phyloP scores from a whole-genome alignment of 2,329 filamentous ascomycete species.

The Aspergillus piperis region DNA sequence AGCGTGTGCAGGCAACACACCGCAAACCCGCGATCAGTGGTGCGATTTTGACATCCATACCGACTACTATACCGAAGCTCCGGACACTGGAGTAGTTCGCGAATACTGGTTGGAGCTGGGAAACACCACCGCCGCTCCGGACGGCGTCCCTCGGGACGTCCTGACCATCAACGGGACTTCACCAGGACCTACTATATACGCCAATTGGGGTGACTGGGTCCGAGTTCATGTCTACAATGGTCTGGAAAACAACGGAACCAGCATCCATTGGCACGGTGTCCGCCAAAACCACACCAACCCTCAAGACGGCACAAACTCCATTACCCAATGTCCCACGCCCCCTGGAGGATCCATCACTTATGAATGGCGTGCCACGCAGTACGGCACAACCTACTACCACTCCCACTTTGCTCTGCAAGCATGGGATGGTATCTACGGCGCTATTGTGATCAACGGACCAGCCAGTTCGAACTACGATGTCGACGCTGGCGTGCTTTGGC shows the following conservation, averaged over 20 bases:
- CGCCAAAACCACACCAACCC: conserved; percentile 33
- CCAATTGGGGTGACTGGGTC: conserved; percentile 62
- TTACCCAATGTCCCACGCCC: conserved; percentile 44
- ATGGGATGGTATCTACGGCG: conserved; percentile 60
- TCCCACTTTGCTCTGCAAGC: conserved; percentile 41
- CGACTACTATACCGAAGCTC: conserved; percentile 32
- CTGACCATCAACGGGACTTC: conserved; percentile 64
- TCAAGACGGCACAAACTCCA: conserved; percentile 32
- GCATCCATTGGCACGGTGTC: conserved; percentile 39
- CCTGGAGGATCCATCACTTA: conserved; percentile 40
- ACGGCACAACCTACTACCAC: conserved; percentile 38
- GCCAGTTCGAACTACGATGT: not conserved
- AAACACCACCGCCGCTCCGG: conserved; percentile 17
- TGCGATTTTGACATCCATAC: conserved; percentile 31
- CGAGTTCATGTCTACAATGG: conserved; percentile 58
- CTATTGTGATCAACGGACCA: conserved; percentile 28
- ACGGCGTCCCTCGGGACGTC: conserved; percentile 40
- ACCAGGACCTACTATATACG: conserved; percentile 67
- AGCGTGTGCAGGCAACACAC: not conserved
- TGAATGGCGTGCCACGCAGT: conserved; percentile 38
- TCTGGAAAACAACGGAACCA: conserved; percentile 32
- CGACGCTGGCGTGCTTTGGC: not conserved
- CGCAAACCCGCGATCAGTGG: not conserved
- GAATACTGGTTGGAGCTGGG: conserved; percentile 22
- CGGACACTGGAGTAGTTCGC: conserved; percentile 15